Base-by-base conservation (phyloP, 345 rosid genomes). In the Draba incana region DNA sequence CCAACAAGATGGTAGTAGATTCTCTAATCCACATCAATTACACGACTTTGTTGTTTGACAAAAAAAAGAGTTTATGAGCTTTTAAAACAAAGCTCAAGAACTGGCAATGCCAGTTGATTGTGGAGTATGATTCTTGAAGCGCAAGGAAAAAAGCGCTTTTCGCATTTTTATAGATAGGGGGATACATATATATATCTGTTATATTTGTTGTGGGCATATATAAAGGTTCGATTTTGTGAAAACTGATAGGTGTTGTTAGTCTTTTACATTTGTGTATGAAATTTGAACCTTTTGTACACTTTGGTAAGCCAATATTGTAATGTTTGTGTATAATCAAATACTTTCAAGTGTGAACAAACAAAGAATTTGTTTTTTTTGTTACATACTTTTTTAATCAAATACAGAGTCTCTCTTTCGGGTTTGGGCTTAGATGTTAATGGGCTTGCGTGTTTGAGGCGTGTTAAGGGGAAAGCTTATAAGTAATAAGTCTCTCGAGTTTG, bases 31-130 rank as follows among this genome's bases (percentile, higher is more conserved):
- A 24, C 93, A 85, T 69, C 81, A 85, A 37, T 65, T 91, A 64
- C 97, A 89, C 70, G 99, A 94, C 84, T 91, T 94, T 71, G 98
- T 91, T 15, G 96, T 86, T 16, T 93, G 78, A 82, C 1, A 73
- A 73, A 70, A 35, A 73, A 70, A 20, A 20, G 20, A 35, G 27
- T 51, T 24, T 47, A 12, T 13, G 5, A 1, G 12, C 20, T 20
- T 20, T 20, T 20, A 20, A 20, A 20, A 20, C 20, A 20, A 20
- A 20, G 20, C 64, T 62, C 53, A 57, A 20, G 23, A 72, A 46
- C 56, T 62, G 48, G 62, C 67, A 52, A 70, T 43, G 61, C 66
- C 61, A 62, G 37, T 46, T 62, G 39, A 38, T 20, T 38, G 35
- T 53, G 64, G 41, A 14, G 11, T 11, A 25, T 59, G 69, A 74